Conservation (phyloP, 2,329 filamentous ascomycete genomes). For the Botryotinia narcissicola region DNA sequence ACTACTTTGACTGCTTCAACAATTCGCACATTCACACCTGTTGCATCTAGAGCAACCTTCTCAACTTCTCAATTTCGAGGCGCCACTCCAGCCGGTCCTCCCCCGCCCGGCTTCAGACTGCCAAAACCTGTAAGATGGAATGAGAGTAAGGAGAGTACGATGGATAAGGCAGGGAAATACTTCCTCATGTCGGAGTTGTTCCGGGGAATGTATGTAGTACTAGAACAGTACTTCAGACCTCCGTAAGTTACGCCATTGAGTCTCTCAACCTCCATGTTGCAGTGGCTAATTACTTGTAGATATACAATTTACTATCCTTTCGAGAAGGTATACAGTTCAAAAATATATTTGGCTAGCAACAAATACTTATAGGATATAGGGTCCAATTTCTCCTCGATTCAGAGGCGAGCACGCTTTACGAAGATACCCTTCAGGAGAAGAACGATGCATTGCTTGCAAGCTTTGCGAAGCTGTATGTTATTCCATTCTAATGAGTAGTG, state of each 20-base stretch:
- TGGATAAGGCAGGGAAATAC: constrained; percentile 87
- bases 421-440: constrained; percentile 94
- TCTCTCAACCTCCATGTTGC: constrained; percentile 19
- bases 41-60: constrained; percentile 31
- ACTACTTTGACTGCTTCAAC: constrained; percentile 30
- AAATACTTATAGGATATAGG: constrained; percentile 47
- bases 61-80: constrained; percentile 35
- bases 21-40: constrained; percentile 31
- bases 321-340: constrained; percentile 66
- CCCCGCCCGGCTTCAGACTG: constrained; percentile 77
- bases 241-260: constrained; percentile 65
- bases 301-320: constrained; percentile 99
- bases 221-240: constrained; percentile 98
- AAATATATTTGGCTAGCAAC: neutral
- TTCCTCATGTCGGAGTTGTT: constrained; percentile 96
- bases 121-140: constrained; percentile 74
- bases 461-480: constrained; percentile 81
- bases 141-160: constrained; percentile 69
- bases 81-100: constrained; percentile 73
- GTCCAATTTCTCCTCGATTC: constrained; percentile 96
- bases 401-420: constrained; percentile 95
- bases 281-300: constrained; percentile 48
- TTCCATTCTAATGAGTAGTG: neutral
- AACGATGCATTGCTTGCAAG: constrained; percentile 99
- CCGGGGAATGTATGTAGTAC: constrained; percentile 93